A percentile compares a stretch with the other conserved stretches of the same genome.
Conservation (phyloP, 257 asterid genomes). For the Solanum sejunctum region DNA sequence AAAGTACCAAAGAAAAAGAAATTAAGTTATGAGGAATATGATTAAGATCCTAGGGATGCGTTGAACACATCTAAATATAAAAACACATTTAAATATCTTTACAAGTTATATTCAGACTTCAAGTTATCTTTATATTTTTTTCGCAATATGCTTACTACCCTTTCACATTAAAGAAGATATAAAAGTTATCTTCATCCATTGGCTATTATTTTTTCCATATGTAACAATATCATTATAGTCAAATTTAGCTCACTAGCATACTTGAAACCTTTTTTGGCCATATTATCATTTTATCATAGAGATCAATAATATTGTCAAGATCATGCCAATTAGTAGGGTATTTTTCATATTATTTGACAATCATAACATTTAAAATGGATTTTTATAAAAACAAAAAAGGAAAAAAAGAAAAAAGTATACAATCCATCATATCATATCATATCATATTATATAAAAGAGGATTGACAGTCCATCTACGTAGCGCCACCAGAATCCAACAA, state of each 20-base stretch:
- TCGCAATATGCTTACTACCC: background rate
- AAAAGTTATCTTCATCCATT: background rate
- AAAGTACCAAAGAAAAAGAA: background rate
- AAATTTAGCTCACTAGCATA: background rate
- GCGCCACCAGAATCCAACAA: no score
- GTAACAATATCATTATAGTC: background rate
- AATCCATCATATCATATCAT: no score
- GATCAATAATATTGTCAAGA: background rate
- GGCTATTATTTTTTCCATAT: background rate
- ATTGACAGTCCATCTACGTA: no score
- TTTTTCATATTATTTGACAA: background rate
- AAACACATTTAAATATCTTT: background rate
- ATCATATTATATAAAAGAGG: no score
- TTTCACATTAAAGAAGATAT: background rate
- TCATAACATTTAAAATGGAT: background rate
- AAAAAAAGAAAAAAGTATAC: no score
- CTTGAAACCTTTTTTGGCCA: background rate
- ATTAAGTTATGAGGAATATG: background rate
- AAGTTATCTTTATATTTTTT: background rate
- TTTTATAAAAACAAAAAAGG: background rate
- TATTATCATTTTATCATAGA: background rate
- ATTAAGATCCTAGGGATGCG: background rate
- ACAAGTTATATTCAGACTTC: background rate
- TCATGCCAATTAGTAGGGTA: background rate
- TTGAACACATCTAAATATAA: background rate